Evolutionary conservation across 257 asterid species (phyloP), one percentile per base, ranked within the genome.

Genomic region (Solanum habrochaites): DNA sequence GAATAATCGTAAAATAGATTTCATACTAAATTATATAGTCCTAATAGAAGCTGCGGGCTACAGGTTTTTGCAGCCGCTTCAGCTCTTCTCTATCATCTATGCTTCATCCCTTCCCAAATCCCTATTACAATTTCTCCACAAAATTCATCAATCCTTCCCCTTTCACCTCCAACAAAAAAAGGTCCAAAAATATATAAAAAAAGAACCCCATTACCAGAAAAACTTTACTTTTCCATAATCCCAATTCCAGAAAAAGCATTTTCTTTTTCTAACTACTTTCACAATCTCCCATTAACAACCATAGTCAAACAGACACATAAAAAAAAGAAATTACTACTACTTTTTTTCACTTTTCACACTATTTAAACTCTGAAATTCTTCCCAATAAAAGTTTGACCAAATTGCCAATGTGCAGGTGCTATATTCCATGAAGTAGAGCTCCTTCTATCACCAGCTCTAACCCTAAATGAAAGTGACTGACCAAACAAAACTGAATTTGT

Each of bases 371-470:
- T 88, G 93, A 96, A 96, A 86, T 96, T 96, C 88, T 95, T 96
- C 1, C 99, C 99, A 5, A 88, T 91, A 60, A 91, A 96, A 4
- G 98, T 96, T 74, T 96, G 98, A 66, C 98, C 98, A 78, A 93
- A 96, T 82, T 96, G 95, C 99, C 99, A 96, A 56, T 88, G 83
- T 3, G 94, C 35, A 2, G 98, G 98, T 4, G 85, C 98, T 3
- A 96, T 90, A 88, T 95, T 96, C 97, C 97, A 94, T 1, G 98
- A 92, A 82, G 99, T 93, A 67, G 98, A 94, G 60, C 92, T 89
- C 71, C 99, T 96, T 23, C 94, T 82, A 89, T 96, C 99, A 73
- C 98, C 92, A 85, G 89, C 92, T 10, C 88, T 82, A 42, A 96
- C 97, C 69, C 99, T 89, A 88, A 96, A 94, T 11, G 99, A 95